Percentiles rank a stretch among this genome's conserved stretches.
Evolutionary conservation across 1,284 basidiomycete species (phyloP).

Genomic region (Calocybe gambosa): DNA sequence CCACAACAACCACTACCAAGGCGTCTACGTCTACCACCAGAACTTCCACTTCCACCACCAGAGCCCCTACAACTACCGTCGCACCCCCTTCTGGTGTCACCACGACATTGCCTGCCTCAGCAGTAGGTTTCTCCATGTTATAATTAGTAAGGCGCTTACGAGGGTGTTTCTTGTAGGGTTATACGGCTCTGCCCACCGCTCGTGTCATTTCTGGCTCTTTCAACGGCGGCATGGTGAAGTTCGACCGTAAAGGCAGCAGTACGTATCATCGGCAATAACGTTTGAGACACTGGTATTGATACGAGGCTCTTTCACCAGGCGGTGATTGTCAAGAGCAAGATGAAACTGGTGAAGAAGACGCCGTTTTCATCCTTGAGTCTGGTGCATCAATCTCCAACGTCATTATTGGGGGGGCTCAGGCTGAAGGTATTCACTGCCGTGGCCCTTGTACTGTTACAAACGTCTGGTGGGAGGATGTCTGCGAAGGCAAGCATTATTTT

Average conservation of each 20-base stretch:
- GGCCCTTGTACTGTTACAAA: constrained; percentile 24
- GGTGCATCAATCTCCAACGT: constrained; percentile 25
- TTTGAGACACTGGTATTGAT: not conserved
- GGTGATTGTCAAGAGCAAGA: constrained; percentile 20
- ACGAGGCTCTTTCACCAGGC: constrained; percentile 11
- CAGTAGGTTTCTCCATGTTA: constrained; percentile 16
- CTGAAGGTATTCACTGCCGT: constrained; percentile 24
- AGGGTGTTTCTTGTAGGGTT: constrained; percentile 17
- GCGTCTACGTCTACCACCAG: too few relatives aligned
- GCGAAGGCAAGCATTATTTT: constrained; percentile 20
- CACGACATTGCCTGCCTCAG: constrained; percentile 21
- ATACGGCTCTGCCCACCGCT: constrained; percentile 21
- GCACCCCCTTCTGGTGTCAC: too few relatives aligned
- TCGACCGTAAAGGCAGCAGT: constrained; percentile 23
- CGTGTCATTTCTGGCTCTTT: constrained; percentile 22
- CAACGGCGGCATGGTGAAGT: constrained; percentile 22
- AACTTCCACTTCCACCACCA: too few relatives aligned
- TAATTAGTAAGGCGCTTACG: not conserved
- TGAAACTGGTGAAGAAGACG: constrained; percentile 23
- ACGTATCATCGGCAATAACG: constrained; percentile 5
- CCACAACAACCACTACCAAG: too few relatives aligned
- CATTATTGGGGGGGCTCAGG: constrained; percentile 22
- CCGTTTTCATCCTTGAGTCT: constrained; percentile 21
- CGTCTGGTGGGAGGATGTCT: constrained; percentile 25
- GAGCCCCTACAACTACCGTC: too few relatives aligned